phyloP scores from a whole-genome alignment of 805 yeast species.

The Starmerella vaccinii region DNA sequence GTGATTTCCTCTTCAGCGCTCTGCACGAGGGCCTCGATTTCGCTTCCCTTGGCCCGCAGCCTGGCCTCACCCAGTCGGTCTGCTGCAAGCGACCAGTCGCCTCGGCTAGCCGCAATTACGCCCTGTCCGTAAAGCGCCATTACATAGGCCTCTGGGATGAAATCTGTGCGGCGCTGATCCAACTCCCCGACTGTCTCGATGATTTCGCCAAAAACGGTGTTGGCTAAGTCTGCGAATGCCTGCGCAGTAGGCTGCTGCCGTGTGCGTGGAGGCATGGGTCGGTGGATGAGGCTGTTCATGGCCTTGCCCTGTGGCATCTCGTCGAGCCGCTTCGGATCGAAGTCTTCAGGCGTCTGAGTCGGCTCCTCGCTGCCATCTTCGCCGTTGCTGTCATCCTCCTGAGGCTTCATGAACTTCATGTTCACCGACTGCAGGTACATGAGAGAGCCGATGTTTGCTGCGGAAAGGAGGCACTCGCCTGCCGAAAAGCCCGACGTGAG shows the following conservation, averaged over 20 bases:
- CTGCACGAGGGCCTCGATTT: constrained; percentile 49
- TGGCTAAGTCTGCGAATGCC: constrained; percentile 15
- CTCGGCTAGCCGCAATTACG: constrained; percentile 55
- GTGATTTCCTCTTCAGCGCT: constrained; percentile 59
- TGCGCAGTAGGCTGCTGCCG: constrained; percentile 11
- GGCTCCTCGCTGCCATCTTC: background rate
- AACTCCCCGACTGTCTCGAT: constrained; percentile 17
- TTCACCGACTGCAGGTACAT: constrained; percentile 44
- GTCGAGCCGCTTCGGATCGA: background rate
- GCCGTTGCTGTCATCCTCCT: background rate
- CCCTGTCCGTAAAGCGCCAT: constrained; percentile 80
- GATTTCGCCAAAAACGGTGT: constrained; percentile 19
- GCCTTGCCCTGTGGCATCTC: constrained; percentile 2
- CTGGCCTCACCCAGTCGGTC: constrained; percentile 57
- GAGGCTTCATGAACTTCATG: constrained; percentile 11
- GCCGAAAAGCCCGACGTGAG: constrained; percentile 57
- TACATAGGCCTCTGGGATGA: constrained; percentile 57
- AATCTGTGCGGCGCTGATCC: constrained; percentile 19
- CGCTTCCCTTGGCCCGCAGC: constrained; percentile 56
- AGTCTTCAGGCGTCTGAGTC: background rate
- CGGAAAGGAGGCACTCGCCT: constrained; percentile 52
- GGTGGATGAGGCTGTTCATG: background rate
- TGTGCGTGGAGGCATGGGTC: background rate
- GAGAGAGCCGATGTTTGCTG: constrained; percentile 61
- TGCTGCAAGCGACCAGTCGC: constrained; percentile 48